These are phyloP conservation scores for Ministeria vibrans DNA, from an alignment of 78 protist genomes.

Conservation along the genomic window DNA sequence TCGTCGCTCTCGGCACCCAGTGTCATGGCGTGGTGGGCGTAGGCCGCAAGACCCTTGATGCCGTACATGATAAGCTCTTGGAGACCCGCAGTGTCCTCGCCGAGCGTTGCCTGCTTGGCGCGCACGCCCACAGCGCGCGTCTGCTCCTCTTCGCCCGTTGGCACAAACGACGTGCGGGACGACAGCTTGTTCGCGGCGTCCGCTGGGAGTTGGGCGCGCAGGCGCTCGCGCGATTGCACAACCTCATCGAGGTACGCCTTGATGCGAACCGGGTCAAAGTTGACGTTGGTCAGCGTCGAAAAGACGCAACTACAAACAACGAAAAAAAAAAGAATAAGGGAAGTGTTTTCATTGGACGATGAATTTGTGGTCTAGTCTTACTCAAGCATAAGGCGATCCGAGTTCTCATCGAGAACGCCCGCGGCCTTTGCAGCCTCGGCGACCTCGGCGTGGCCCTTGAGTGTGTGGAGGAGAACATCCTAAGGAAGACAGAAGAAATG, in stretches of 20 bases:
- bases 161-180: neutral
- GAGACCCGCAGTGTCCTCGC: neutral
- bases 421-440: neutral
- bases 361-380: too few species aligned
- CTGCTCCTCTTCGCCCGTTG: neutral
- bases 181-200: neutral
- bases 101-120: neutral
- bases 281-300: constrained; percentile 75
- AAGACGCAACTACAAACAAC: constrained; percentile 27
- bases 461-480: too few species aligned
- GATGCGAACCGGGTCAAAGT: constrained; percentile 44
- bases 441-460: too few species aligned
- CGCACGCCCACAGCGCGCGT: neutral
- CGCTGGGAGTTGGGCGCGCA: neutral
- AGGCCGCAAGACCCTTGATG: constrained; percentile 67
- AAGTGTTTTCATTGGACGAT: too few species aligned
- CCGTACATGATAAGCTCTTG: constrained; percentile 65
- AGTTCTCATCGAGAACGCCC: neutral
- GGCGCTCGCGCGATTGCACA: neutral
- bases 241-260: neutral
- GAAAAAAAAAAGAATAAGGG: too few species aligned
- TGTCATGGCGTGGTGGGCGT: constrained; percentile 37
- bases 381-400: constrained; percentile 20
- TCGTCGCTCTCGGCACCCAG: neutral
- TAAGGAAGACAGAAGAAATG: too few species aligned